These are phyloP conservation scores for Geotrichum carabidarum DNA, from an alignment of 1,139 yeast species.

Conservation along the genomic window DNA sequence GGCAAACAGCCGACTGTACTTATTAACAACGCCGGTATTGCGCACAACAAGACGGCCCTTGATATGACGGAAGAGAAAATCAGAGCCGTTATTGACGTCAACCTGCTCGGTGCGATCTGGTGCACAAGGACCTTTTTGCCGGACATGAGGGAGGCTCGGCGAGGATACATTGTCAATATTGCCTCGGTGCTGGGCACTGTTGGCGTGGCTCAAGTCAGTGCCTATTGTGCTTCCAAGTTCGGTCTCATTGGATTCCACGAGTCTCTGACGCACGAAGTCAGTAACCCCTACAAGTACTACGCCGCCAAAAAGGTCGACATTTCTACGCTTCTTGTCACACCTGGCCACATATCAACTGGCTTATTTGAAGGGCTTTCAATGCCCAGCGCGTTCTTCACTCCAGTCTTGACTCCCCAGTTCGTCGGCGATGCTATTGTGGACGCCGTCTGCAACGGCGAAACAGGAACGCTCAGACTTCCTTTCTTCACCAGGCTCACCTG, in stretches of 20 bases:
- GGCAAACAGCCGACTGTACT: slow-evolving; percentile 46
- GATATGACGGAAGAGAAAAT: slow-evolving; percentile 35
- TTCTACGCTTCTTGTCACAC: slow-evolving; percentile 67
- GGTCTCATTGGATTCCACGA: slow-evolving; percentile 78
- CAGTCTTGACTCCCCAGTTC: slow-evolving; percentile 58
- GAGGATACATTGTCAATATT: slow-evolving; percentile 14
- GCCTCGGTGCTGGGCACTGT: slow-evolving; percentile 60
- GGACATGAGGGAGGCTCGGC: slow-evolving; percentile 20
- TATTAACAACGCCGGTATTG: slow-evolving; percentile 71
- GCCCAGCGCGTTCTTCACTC: slow-evolving; percentile 69
- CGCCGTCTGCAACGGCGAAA: slow-evolving; percentile 53
- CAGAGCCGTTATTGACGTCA: slow-evolving; percentile 46
- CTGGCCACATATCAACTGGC: slow-evolving; percentile 69
- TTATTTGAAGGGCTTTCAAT: slow-evolving; percentile 68
- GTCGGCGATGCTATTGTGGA: slow-evolving; percentile 55
- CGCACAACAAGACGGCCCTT: slow-evolving; percentile 47
- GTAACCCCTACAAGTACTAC: slow-evolving; percentile 15
- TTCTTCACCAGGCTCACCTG: slow-evolving; percentile 54
- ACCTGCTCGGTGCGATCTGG: slow-evolving; percentile 53
- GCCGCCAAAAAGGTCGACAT: slow-evolving; percentile 41
- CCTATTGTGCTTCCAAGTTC: slow-evolving; percentile 82
- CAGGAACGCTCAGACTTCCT: slow-evolving; percentile 68
- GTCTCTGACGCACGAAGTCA: slow-evolving; percentile 64
- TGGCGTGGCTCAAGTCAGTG: slow-evolving; percentile 62
- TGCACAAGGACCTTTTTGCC: slow-evolving; percentile 45